Evolutionary conservation across 1,284 basidiomycete species (phyloP), one percentile per base, ranked within the genome.

Genomic region (Cronartium ribicola): DNA sequence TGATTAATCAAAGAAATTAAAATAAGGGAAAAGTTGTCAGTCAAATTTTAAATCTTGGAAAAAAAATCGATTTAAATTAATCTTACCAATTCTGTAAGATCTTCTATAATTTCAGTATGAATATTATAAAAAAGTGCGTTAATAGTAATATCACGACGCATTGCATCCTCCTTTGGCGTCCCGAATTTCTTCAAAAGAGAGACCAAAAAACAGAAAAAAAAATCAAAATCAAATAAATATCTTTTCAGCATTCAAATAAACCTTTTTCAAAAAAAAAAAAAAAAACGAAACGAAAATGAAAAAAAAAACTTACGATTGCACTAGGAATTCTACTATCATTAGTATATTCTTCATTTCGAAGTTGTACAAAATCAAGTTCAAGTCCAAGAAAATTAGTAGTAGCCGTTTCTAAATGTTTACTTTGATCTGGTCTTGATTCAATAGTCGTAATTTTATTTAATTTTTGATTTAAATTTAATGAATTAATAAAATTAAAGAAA

Each of bases 51-150:
- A n/a, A n/a, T n/a, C n/a, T 29, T 2, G 14, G n/a, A 67, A 22
- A n/a, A 3, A 6, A 64, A 29, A 46, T 46, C 44, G 17, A 46
- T 8, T 46, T 17, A 14, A 41, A 48, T 65, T 13, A 6, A 62
- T n/a, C 78, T 62, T 79, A 89, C 91, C 84, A 88, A 88, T 76
- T 85, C 87, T 0, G 94, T 97, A 79, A 87, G 87, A 81, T 99
- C 96, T 81, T 99, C 96, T 1, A 99, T 88, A 10, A 84, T 78
- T n/a, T 88, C 85, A 0, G 90, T 88, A 79, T 98, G 94, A 0
- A 98, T 87, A 77, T 99, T 98, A 84, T 94, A 98, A 82, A 98
- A 98, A 13, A 99, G 83, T 0, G 96, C 85, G 80, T 99, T 99
- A 82, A 98, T 95, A 0, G 96, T 98, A 41, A 92, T 88, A 81